Percentiles rank a stretch among this genome's conserved stretches.
Evolutionary conservation across 768 basidiomycete genomes (phyloP).

Genomic region (Leucosporidium scottii): DNA sequence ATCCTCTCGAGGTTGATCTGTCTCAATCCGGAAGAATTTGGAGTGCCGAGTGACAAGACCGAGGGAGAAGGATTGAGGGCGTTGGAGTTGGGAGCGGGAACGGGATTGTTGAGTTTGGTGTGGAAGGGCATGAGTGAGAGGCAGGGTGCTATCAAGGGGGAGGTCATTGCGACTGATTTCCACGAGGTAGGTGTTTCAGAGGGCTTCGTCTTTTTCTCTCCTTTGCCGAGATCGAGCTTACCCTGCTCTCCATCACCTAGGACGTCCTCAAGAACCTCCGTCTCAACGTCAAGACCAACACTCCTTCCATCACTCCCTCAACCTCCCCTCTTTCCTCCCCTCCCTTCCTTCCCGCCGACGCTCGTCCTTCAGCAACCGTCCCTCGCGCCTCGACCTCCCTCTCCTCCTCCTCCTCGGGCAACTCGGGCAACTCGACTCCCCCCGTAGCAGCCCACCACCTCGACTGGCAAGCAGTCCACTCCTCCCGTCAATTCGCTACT

Average conservation of each 20-base stretch:
- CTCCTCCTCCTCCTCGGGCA: not conserved
- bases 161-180: constrained; percentile 67
- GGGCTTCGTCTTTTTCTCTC: too few relatives aligned
- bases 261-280: constrained; percentile 64
- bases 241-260: too few relatives aligned
- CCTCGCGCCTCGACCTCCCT: not conserved
- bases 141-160: not conserved
- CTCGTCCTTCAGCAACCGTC: not conserved
- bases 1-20: constrained; percentile 62
- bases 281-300: constrained; percentile 59
- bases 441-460: constrained; percentile 27
- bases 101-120: constrained; percentile 67
- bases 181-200: constrained; percentile 46
- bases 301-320: constrained; percentile 35
- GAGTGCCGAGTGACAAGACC: constrained; percentile 15
- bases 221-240: too few relatives aligned
- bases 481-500: constrained; percentile 16
- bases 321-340: constrained; percentile 20
- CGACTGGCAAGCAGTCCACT: constrained; percentile 33
- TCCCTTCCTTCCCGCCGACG: not conserved
- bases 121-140: constrained; percentile 32
- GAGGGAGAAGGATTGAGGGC: too few relatives aligned
- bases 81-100: constrained; percentile 71
- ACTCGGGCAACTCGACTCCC: constrained; percentile 12
- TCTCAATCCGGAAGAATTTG: constrained; percentile 46